Conservation (phyloP, 108 stramenopile genomes). For the Pseudonitzschia multiseries region DNA sequence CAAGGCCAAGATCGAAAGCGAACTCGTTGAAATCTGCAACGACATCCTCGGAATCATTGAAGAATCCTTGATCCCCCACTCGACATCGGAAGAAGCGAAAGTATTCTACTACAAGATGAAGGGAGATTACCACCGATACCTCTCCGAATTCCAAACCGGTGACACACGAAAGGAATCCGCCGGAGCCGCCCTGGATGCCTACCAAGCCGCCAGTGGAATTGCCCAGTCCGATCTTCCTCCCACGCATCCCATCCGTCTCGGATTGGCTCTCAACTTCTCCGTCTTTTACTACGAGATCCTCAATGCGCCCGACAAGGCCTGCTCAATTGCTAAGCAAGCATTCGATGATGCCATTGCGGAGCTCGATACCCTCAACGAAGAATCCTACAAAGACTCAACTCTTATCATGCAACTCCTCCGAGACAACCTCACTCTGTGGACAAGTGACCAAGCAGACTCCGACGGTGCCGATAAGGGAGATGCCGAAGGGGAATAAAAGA, state of each 20-base stretch:
- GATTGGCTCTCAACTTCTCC: constrained; percentile 99
- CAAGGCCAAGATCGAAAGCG: constrained; percentile 93
- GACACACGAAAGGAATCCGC: constrained; percentile 91
- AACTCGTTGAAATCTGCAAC: constrained; percentile 98
- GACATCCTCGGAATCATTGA: constrained; percentile 98
- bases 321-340: constrained; percentile 98
- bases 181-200: constrained; percentile 94
- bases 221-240: constrained; percentile 96
- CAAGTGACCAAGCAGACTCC: constrained; percentile 92
- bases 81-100: constrained; percentile 97
- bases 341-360: constrained; percentile 99
- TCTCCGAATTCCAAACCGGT: constrained; percentile 92
- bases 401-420: constrained; percentile 99
- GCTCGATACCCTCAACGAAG: constrained; percentile 98
- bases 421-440: constrained; percentile 99
- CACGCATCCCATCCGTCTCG: constrained; percentile 99
- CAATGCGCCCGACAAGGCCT: constrained; percentile 93
- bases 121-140: constrained; percentile 99
- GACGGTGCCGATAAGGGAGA: constrained; percentile 71
- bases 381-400: constrained; percentile 99
- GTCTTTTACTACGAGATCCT: constrained; percentile 99
- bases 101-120: constrained; percentile 99
- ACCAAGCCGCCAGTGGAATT: constrained; percentile 94
- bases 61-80: constrained; percentile 97
- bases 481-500: constrained; percentile 15